These are phyloP conservation scores for Lasiosphaeriaceae sp. DNA, from an alignment of 495 filamentous ascomycete genomes.

Conservation along the genomic window DNA sequence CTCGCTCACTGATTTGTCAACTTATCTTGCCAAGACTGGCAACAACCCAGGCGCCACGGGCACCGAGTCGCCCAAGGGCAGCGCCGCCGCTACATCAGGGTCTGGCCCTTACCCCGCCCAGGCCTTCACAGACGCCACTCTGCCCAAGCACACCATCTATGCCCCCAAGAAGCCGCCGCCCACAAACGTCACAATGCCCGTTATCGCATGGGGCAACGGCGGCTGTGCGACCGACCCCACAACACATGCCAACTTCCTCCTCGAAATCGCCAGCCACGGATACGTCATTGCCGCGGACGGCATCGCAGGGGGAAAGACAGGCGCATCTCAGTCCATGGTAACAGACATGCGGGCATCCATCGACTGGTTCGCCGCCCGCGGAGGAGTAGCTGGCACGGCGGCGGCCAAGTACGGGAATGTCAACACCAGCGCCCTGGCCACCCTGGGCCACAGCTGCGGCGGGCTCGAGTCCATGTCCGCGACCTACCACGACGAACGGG, in stretches of 20 bases:
- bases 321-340: constrained; percentile 15
- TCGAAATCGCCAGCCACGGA: constrained; percentile 26
- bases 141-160: constrained; percentile 27
- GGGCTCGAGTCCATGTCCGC: constrained; percentile 30
- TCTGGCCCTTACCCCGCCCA: constrained; percentile 23
- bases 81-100: constrained; percentile 12
- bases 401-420: constrained; percentile 28
- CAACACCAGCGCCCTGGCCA: constrained; percentile 19
- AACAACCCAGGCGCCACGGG: constrained; percentile 14
- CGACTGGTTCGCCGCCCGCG: constrained; percentile 24
- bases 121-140: constrained; percentile 14
- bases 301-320: constrained; percentile 13
- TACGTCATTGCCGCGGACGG: constrained; percentile 27
- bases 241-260: constrained; percentile 15
- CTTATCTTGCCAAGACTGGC: constrained; percentile 9
- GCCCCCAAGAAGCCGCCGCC: constrained; percentile 21
- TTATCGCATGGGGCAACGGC: constrained; percentile 33
- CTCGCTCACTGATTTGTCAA: constrained; percentile 7
- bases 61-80: constrained; percentile 14
- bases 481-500: constrained; percentile 16
- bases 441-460: constrained; percentile 27
- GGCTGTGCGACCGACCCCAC: constrained; percentile 24
- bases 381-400: constrained; percentile 24
- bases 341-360: constrained; percentile 13
- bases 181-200: constrained; percentile 13